A percentile compares a stretch with the other conserved stretches of the same genome.
phyloP scores from a whole-genome alignment of 768 basidiomycete species.

The Daedaleopsis sinensis region DNA sequence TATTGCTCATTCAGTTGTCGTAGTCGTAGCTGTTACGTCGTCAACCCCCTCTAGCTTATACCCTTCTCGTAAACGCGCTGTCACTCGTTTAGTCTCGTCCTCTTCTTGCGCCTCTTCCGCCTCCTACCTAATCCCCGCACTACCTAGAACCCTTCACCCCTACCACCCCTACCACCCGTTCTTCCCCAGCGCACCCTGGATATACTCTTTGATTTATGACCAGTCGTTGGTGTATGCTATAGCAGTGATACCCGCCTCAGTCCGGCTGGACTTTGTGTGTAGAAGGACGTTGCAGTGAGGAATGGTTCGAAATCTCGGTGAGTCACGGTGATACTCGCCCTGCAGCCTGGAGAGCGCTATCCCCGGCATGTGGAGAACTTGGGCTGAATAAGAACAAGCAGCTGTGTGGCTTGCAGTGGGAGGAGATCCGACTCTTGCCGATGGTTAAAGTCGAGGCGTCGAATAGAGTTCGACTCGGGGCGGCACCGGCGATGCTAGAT shows the following conservation, averaged over 20 bases:
- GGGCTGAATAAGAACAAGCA: no score
- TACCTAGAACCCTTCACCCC: neutral
- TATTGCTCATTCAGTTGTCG: constrained; percentile 20
- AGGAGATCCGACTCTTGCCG: no score
- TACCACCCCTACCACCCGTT: neutral
- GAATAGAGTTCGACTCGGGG: no score
- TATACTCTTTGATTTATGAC: constrained; percentile 18
- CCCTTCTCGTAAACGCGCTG: constrained; percentile 26
- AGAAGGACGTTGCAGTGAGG: no score
- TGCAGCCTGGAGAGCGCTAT: no score
- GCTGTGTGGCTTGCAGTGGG: no score
- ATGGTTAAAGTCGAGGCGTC: no score
- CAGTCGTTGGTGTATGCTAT: constrained; percentile 12
- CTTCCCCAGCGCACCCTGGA: neutral
- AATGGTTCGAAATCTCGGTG: no score
- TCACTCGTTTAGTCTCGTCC: constrained; percentile 22
- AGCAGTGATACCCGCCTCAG: constrained; percentile 13
- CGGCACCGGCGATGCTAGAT: no score
- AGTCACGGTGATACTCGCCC: no score
- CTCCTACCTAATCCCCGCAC: neutral
- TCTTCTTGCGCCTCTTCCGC: neutral
- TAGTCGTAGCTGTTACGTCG: constrained; percentile 11
- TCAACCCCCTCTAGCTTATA: constrained; percentile 20
- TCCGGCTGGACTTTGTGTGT: no score
- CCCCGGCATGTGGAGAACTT: no score